These are phyloP conservation scores for Penstemon barbatus DNA, from an alignment of 257 asterid genomes.

Conservation along the genomic window DNA sequence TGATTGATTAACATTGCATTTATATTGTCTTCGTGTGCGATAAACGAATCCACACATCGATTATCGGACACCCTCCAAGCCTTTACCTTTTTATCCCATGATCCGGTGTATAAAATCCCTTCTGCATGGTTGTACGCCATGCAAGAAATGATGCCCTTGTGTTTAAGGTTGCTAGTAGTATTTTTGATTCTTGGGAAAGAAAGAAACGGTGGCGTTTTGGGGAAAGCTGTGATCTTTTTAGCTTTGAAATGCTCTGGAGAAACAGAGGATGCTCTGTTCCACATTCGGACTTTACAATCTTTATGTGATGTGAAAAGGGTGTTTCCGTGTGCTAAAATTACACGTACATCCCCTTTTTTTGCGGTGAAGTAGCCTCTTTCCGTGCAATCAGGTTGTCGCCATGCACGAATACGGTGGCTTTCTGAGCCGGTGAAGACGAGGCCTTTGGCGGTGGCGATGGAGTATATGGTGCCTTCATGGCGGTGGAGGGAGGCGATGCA, in stretches of 20 bases:
- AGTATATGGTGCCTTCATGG: constrained; percentile 72
- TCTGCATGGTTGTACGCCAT: constrained; percentile 83
- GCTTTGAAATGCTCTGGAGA: constrained; percentile 50
- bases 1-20: constrained; percentile 61
- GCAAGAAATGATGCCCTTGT: constrained; percentile 67
- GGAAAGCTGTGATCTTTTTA: constrained; percentile 49
- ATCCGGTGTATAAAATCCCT: constrained; percentile 78
- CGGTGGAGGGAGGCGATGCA: constrained; percentile 90
- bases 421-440: constrained; percentile 82
- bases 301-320: constrained; percentile 71
- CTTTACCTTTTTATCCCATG: constrained; percentile 66
- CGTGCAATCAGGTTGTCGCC: constrained; percentile 83
- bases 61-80: constrained; percentile 67
- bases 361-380: constrained; percentile 65
- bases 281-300: constrained; percentile 55
- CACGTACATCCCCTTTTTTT: constrained; percentile 53
- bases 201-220: constrained; percentile 36
- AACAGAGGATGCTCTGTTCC: constrained; percentile 39
- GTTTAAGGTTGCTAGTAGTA: constrained; percentile 27
- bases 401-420: constrained; percentile 71
- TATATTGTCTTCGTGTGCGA: constrained; percentile 69
- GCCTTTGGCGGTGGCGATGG: constrained; percentile 63
- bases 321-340: constrained; percentile 63
- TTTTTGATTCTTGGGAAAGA: constrained; percentile 21
- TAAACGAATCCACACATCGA: constrained; percentile 64